Conservation (phyloP, 306 rosid species). For the Sphenostylis stenocarpa region DNA sequence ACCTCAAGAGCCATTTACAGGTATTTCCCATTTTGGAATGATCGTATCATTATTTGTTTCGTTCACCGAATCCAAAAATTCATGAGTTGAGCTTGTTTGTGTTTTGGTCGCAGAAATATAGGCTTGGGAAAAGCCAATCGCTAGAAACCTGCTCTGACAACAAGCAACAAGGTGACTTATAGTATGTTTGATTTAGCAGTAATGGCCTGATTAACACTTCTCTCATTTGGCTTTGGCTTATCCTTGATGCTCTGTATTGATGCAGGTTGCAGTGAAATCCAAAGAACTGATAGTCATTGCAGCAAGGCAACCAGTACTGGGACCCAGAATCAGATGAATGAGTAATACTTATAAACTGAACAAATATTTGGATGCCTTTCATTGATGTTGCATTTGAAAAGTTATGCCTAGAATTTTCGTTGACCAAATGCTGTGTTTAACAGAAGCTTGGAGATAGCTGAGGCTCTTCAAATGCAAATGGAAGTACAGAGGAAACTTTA, state of each 20-base stretch:
- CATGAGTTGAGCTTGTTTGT: slow-evolving; percentile 16
- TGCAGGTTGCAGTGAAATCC: slow-evolving; percentile 60
- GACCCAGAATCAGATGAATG: slow-evolving; percentile 44
- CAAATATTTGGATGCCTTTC: not conserved
- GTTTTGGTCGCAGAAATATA: slow-evolving; percentile 65
- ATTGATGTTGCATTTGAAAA: not conserved
- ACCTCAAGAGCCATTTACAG: slow-evolving; percentile 94
- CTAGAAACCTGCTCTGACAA: slow-evolving; percentile 56
- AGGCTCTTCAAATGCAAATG: slow-evolving; percentile 77
- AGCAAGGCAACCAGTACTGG: slow-evolving; percentile 40
- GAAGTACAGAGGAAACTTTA: slow-evolving; percentile 65
- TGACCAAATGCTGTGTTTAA: slow-evolving; percentile 36
- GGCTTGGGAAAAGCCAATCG: slow-evolving; percentile 71
- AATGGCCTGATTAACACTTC: slow-evolving; percentile 19
- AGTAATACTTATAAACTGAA: slow-evolving; percentile 52
- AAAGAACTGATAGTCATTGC: slow-evolving; percentile 49
- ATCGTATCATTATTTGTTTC: slow-evolving; percentile 20
- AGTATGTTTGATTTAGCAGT: slow-evolving; percentile 5
- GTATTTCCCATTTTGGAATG: slow-evolving; percentile 33
- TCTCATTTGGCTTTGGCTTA: slow-evolving; percentile 21
- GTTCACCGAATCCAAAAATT: slow-evolving; percentile 19
- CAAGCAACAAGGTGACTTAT: slow-evolving; percentile 66
- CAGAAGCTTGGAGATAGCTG: slow-evolving; percentile 62
- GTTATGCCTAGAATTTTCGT: slow-evolving; percentile 10
- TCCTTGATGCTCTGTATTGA: slow-evolving; percentile 12